A percentile compares a stretch with the other conserved stretches of the same genome.
Evolutionary conservation across 768 basidiomycete genomes (phyloP).

Genomic region (Boletus barrowsii): DNA sequence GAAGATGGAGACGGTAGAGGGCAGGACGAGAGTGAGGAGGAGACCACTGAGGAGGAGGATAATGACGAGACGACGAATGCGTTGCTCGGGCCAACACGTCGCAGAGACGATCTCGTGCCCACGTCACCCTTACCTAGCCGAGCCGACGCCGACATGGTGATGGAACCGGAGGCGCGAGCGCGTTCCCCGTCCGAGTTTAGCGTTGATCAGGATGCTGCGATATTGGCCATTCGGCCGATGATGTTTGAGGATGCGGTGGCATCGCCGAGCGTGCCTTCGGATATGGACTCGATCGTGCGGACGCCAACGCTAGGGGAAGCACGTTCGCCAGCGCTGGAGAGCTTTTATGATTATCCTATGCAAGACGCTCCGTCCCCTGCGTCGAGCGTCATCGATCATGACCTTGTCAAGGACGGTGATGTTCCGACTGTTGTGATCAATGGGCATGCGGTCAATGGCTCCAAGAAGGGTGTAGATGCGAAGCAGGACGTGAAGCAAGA

Average conservation of each 20-base stretch:
- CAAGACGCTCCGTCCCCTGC: slow-evolving; percentile 26
- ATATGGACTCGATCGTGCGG: slow-evolving; percentile 24
- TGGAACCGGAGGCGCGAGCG: not conserved
- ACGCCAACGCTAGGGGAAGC: slow-evolving; percentile 21
- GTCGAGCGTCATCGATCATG: slow-evolving; percentile 27
- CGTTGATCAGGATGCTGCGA: not conserved
- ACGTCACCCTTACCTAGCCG: not conserved
- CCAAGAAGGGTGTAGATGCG: not conserved
- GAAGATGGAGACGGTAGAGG: slow-evolving; percentile 8
- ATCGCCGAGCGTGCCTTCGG: slow-evolving; percentile 26
- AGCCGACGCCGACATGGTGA: not conserved
- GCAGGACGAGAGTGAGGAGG: slow-evolving; percentile 38
- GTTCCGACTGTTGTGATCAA: not conserved
- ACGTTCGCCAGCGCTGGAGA: slow-evolving; percentile 22
- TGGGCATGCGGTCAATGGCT: not conserved
- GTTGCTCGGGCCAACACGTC: slow-evolving; percentile 18
- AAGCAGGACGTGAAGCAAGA: not conserved
- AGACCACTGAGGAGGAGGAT: slow-evolving; percentile 37
- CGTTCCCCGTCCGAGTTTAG: slow-evolving; percentile 13
- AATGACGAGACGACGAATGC: slow-evolving; percentile 31
- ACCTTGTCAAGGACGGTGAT: slow-evolving; percentile 16
- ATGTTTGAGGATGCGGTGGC: slow-evolving; percentile 15
- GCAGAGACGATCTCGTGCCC: not conserved
- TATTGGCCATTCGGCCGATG: not conserved
- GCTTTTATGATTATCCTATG: slow-evolving; percentile 24